Evolutionary conservation across 148 eudicot species (phyloP), one percentile per base, ranked within the genome.

Genomic region (Persicaria tinctoria): DNA sequence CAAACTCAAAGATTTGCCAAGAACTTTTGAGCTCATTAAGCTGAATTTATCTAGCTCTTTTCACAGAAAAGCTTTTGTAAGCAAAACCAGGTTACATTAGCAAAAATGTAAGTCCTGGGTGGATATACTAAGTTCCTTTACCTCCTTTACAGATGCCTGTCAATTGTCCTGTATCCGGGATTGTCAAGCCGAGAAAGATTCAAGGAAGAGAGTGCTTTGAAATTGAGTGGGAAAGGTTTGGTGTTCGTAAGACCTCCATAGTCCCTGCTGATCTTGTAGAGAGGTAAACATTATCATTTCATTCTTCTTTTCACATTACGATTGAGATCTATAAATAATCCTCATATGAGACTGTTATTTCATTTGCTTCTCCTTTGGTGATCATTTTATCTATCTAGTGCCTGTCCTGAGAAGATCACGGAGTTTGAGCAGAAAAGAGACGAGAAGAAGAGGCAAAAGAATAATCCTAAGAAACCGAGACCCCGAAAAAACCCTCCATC

Each of bases 361-460:
- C 41, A 32, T 32, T 32, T 32, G 41, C 41, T 32, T 32, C 41
- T 32, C 41, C 41, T 7, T 72, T 48, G 5, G 32, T 48, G 4
- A n/a, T 74, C 1, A 56, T 27, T 14, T 32, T 38, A 53, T 64
- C 60, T 11, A 51, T 55, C 18, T 86, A 93, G 98, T 77, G 98
- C 98, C 79, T 93, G 98, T 79, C 92, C 92, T 9, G 98, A 93
- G 83, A 91, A 79, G 86, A 91, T 88, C 57, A 62, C 50, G 78
- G 98, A 93, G 79, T 93, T 88, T 54, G 82, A 84, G 82, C 84
- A 88, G 77, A 83, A 79, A 76, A 83, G 71, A 82, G 91, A 87
- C 72, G 88, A 87, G 56, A 78, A 63, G 77, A 91, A 93, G 87
- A 89, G 84, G 74, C 85, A 74, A 64, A 85, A 85, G 14, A 60